Percentiles rank a stretch among this genome's conserved stretches.
phyloP scores from a whole-genome alignment of 2,329 filamentous ascomycete genomes.

The Fusarium chuoi region DNA sequence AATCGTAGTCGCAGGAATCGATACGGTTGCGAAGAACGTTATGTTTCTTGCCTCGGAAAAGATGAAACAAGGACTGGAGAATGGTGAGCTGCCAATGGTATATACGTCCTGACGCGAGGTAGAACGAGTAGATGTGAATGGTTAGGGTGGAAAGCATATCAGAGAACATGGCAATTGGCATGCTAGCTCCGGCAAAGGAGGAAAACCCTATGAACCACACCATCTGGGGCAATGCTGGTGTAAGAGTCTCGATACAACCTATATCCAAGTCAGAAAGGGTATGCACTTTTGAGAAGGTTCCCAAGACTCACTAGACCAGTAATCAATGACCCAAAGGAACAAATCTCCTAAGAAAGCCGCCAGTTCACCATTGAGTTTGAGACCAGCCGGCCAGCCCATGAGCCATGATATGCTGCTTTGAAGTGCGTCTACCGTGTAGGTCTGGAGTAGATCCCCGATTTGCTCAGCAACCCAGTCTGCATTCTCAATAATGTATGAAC shows the following conservation, averaged over 20 bases:
- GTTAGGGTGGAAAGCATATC: constrained; percentile 92
- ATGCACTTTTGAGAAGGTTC: neutral
- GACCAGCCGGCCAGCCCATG: constrained; percentile 92
- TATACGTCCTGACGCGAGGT: constrained; percentile 94
- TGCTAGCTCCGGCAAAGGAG: constrained; percentile 93
- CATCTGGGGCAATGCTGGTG: constrained; percentile 83
- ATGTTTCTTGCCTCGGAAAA: constrained; percentile 97
- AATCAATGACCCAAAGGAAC: constrained; percentile 98
- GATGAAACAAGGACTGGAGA: constrained; percentile 95
- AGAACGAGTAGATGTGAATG: constrained; percentile 97
- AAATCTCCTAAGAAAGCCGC: constrained; percentile 94
- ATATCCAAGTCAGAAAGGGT: constrained; percentile 37
- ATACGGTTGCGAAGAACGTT: constrained; percentile 97
- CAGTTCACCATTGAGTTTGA: constrained; percentile 95
- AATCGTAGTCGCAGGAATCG: constrained; percentile 97
- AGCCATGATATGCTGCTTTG: constrained; percentile 93
- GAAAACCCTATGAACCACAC: constrained; percentile 95
- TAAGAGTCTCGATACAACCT: constrained; percentile 81
- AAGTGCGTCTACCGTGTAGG: constrained; percentile 89
- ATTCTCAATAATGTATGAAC: constrained; percentile 97
- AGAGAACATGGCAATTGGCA: constrained; percentile 96
- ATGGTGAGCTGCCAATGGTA: constrained; percentile 99
- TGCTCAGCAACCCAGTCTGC: constrained; percentile 82
- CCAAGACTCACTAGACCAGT: constrained; percentile 81
- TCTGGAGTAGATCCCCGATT: constrained; percentile 78